Evolutionary conservation across 2,329 filamentous ascomycete genomes (phyloP).

Genomic region (Lasiodiplodia sp.): DNA sequence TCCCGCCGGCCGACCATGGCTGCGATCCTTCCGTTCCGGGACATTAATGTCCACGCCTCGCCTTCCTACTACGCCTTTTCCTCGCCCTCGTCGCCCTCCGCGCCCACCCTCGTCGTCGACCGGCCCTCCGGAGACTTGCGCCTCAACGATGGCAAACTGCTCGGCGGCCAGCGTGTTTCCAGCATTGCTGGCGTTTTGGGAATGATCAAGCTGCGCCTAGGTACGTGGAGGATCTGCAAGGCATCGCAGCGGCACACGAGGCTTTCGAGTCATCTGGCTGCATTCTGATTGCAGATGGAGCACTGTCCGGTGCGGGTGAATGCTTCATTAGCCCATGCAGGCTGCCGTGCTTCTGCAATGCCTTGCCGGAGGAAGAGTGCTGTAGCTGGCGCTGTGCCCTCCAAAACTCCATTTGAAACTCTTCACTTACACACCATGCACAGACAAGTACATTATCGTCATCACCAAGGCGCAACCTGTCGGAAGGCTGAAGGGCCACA

Average conservation of each 20-base stretch:
- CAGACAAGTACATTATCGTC: conserved; percentile 95
- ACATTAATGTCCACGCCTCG: conserved; percentile 96
- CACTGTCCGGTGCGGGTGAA: background rate
- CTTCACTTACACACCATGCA: conserved; percentile 38
- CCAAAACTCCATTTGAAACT: background rate
- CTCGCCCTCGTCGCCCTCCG: conserved; percentile 90
- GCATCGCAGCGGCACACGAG: background rate
- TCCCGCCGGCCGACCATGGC: conserved; percentile 50
- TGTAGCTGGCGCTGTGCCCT: background rate
- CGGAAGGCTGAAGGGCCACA: conserved; percentile 91
- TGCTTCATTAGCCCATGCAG: conserved; percentile 6
- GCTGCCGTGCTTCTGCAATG: conserved; percentile 34
- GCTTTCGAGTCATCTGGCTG: background rate
- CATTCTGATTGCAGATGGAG: background rate
- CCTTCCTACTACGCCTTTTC: conserved; percentile 94
- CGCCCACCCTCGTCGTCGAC: conserved; percentile 87
- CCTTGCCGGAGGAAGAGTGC: background rate
- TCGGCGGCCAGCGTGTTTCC: conserved; percentile 82
- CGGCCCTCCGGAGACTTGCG: conserved; percentile 90
- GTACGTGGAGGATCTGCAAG: conserved; percentile 56
- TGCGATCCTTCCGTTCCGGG: conserved; percentile 76
- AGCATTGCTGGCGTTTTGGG: conserved; percentile 96
- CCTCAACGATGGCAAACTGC: conserved; percentile 78
- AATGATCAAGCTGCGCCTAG: conserved; percentile 89
- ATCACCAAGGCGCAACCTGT: conserved; percentile 94